These are phyloP conservation scores for Leccinum brunneo-olivaceum DNA, from an alignment of 1,284 basidiomycete species.

Conservation along the genomic window DNA sequence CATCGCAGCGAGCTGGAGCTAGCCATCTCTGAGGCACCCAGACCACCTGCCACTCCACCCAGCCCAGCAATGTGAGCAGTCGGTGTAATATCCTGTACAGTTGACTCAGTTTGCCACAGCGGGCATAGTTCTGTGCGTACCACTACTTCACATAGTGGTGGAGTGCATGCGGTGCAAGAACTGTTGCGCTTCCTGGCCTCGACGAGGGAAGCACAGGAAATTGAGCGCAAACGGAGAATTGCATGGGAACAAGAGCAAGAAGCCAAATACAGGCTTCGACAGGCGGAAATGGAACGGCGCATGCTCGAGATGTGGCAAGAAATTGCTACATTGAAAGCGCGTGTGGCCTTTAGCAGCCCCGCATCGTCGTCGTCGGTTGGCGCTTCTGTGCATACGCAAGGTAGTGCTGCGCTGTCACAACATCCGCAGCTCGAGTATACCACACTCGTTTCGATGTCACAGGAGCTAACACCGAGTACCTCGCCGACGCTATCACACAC, in stretches of 20 bases:
- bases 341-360: conserved; percentile 30
- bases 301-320: conserved; percentile 55
- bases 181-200: conserved; percentile 47
- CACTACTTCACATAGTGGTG: conserved; percentile 23
- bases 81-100: not conserved
- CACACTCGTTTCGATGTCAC: conserved; percentile 15
- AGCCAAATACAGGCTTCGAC: conserved; percentile 43
- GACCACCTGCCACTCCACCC: conserved; percentile 29
- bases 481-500: conserved; percentile 29
- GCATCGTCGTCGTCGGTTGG: conserved; percentile 9
- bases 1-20: conserved; percentile 57
- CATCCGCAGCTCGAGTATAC: conserved; percentile 13
- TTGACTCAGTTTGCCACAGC: conserved; percentile 5
- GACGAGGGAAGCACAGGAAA: conserved; percentile 51
- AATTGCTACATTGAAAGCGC: conserved; percentile 43
- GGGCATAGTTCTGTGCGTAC: conserved; percentile 14
- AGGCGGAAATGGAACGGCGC: conserved; percentile 53
- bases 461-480: conserved; percentile 30
- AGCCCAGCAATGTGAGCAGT: conserved; percentile 23
- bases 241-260: conserved; percentile 69
- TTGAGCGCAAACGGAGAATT: conserved; percentile 48
- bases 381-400: conserved; percentile 3
- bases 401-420: conserved; percentile 1
- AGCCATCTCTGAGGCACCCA: conserved; percentile 45
- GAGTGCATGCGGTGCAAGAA: conserved; percentile 47